These are phyloP conservation scores for Mycosarcoma mackinlayi DNA, from an alignment of 1,284 basidiomycete species.

Conservation along the genomic window DNA sequence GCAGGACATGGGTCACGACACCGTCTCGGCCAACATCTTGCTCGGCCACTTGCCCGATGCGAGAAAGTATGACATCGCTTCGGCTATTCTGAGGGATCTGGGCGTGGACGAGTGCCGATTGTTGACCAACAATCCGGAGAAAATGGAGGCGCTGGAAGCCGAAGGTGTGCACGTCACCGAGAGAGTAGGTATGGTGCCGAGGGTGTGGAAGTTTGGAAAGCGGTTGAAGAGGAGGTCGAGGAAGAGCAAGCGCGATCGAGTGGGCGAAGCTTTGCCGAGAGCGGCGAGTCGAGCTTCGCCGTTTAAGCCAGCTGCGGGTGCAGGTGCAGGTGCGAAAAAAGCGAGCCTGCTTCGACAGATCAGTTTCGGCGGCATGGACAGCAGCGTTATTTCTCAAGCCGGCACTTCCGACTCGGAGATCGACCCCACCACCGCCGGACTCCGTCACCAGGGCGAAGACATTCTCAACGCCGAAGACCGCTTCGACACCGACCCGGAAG, in stretches of 20 bases:
- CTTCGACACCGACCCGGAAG: conserved; percentile 11
- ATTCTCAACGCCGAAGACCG: conserved; percentile 18
- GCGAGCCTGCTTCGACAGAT: conserved; percentile 26
- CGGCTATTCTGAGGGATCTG: conserved; percentile 87
- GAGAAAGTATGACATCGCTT: conserved; percentile 90
- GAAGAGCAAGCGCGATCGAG: too few relatives aligned
- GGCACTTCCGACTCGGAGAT: conserved; percentile 15
- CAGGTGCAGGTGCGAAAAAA: too few relatives aligned
- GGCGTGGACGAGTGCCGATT: conserved; percentile 79
- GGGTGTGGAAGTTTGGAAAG: conserved; percentile 77
- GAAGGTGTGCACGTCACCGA: conserved; percentile 86
- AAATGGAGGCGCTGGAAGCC: conserved; percentile 84
- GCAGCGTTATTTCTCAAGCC: conserved; percentile 42
- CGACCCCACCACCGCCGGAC: conserved; percentile 22
- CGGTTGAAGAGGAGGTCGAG: conserved; percentile 15
- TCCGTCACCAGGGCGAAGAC: conserved; percentile 32
- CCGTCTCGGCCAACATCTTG: conserved; percentile 94
- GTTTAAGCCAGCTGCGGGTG: too few relatives aligned
- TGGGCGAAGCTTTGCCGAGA: too few relatives aligned
- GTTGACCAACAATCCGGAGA: conserved; percentile 98
- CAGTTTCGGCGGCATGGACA: conserved; percentile 23
- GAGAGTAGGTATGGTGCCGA: conserved; percentile 91
- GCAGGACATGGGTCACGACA: conserved; percentile 97
- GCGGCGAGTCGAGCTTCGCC: too few relatives aligned
- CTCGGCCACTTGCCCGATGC: conserved; percentile 95